Conservation (phyloP, 1,139 yeast genomes). For the Yamadazyma epiphylla region DNA sequence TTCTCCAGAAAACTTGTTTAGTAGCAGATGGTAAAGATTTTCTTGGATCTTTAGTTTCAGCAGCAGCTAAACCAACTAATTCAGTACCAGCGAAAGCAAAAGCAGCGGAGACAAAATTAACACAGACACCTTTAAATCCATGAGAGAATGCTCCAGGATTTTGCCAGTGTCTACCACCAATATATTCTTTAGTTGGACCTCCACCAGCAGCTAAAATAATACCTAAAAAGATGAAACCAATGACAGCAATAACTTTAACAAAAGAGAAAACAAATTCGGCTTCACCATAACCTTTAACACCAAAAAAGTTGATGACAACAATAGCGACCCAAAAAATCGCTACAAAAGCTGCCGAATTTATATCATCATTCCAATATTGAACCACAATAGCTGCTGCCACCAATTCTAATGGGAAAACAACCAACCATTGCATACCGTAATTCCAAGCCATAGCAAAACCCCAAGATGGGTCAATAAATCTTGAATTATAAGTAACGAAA, state of each 20-base stretch:
- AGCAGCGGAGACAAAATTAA: conserved; percentile 45
- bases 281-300: conserved; percentile 69
- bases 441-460: conserved; percentile 80
- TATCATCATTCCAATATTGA: conserved; percentile 55
- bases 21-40: conserved; percentile 40
- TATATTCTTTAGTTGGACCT: conserved; percentile 42
- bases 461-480: conserved; percentile 69
- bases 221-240: conserved; percentile 70
- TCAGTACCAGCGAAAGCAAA: conserved; percentile 49
- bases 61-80: conserved; percentile 44
- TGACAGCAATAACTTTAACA: conserved; percentile 59
- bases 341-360: conserved; percentile 68
- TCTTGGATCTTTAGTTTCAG: conserved; percentile 39
- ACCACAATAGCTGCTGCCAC: conserved; percentile 76
- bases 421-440: conserved; percentile 69
- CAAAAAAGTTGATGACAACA: conserved; percentile 54
- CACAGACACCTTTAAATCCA: conserved; percentile 55
- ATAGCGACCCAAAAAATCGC: conserved; percentile 60
- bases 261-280: conserved; percentile 62
- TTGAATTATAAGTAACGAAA: conserved; percentile 62
- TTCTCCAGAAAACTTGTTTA: conserved; percentile 48
- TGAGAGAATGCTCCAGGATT: conserved; percentile 64
- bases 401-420: conserved; percentile 67
- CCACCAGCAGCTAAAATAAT: conserved; percentile 70
- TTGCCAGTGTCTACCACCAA: conserved; percentile 59